phyloP scores from a whole-genome alignment of 345 rosid species.

The Diplotaxis tenuifolia region DNA sequence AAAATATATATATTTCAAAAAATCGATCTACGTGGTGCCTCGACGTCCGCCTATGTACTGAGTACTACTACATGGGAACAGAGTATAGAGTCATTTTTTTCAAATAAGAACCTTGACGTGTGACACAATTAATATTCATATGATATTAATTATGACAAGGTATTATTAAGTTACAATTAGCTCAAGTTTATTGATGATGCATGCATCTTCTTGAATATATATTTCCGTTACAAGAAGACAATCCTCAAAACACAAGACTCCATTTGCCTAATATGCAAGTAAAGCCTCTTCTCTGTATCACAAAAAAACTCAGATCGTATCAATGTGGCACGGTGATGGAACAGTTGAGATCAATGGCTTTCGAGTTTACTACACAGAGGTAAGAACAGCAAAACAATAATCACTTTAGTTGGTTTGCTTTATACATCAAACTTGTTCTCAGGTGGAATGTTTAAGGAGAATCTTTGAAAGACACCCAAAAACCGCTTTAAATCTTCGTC shows the following conservation, averaged over 20 bases:
- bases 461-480: constrained; percentile 40
- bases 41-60: too few species aligned
- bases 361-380: constrained; percentile 33
- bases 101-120: constrained; percentile 18
- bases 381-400: not conserved
- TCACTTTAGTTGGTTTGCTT: not conserved
- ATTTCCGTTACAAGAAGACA: constrained; percentile 16
- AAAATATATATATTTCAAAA: too few species aligned
- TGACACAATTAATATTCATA: constrained; percentile 8
- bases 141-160: not conserved
- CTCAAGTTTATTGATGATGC: constrained; percentile 13
- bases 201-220: constrained; percentile 28
- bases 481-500: constrained; percentile 23
- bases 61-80: too few species aligned
- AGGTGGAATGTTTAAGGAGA: constrained; percentile 32
- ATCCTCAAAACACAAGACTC: constrained; percentile 5
- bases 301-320: not conserved
- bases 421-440: constrained; percentile 3
- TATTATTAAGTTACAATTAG: constrained; percentile 19
- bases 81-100: not conserved
- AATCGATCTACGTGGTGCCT: too few species aligned
- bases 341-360: constrained; percentile 36
- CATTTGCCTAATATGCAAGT: not conserved
- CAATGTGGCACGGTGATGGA: constrained; percentile 41
- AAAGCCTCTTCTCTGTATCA: constrained; percentile 1